Conservation (phyloP, 176 grass and related monocot species). For the Eragrostis nindensis region DNA sequence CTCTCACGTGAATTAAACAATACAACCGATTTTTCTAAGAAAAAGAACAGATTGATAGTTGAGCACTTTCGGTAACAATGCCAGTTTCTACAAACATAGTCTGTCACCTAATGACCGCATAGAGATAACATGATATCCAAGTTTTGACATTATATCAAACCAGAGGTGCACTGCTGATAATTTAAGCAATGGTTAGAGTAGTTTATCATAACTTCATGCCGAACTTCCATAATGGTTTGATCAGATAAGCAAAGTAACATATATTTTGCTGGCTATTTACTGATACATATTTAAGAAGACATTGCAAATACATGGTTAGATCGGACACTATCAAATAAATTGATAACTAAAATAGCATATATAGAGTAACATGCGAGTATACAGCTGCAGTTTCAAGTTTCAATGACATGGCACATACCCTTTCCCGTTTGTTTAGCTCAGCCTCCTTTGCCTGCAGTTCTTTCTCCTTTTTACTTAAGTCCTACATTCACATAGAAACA, state of each 20-base stretch:
- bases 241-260: no score
- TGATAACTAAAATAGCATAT: conserved; percentile 33
- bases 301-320: conserved; percentile 6
- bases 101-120: background rate
- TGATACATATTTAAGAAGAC: no score
- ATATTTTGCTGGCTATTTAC: no score
- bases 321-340: background rate
- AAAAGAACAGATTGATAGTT: background rate
- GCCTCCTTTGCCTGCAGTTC: conserved; percentile 85
- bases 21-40: background rate
- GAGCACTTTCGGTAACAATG: conserved; percentile 6
- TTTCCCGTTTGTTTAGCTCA: conserved; percentile 94
- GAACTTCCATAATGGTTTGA: no score
- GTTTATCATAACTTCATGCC: background rate
- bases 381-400: conserved; percentile 10
- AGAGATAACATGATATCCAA: conserved; percentile 11
- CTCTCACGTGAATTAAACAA: background rate
- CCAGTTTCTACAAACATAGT: background rate
- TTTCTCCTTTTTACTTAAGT: conserved; percentile 75
- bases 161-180: background rate
- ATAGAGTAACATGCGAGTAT: background rate
- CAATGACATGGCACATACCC: conserved; percentile 52
- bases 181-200: background rate
- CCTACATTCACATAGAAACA: conserved; percentile 49
- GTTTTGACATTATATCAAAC: conserved; percentile 31